Base-by-base conservation (phyloP, 192 early-diverging fungal species). In the Rhizophagus clarus region DNA sequence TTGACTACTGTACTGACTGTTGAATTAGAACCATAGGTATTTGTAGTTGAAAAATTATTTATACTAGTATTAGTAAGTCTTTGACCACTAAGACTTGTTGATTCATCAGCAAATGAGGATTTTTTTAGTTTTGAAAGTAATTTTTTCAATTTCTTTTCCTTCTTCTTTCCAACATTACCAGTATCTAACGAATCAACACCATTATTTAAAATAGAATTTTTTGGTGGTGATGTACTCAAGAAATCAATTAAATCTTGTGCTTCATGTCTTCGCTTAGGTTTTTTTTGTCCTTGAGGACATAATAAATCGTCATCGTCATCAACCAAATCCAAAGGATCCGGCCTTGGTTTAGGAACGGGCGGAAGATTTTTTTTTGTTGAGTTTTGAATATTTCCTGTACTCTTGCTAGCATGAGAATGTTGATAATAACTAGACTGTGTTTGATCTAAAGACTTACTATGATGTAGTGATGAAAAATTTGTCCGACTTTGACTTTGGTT, bases 161-260 rank as follows among this genome's bases (percentile, higher is more conserved):
- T 67, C 11, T 62, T 62, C 15, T 62, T 76, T 29, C 64, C 64
- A 14, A 8, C 34, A 71, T 45, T 71, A 29, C 20, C 34, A 40
- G 32, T 1, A 37, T 4, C 15, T 61, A 22, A 11, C 2, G 73
- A 20, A 37, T 29, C 31, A n/a, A 20, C 3, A 3, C 31, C 22
- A 2, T 37, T 42, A 22, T 14, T 61, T 40, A 62, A 40, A 34
- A 20, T 29, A 20, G 34, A 24, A n/a, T 67, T 64, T 67, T 51
- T 51, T 22, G 77, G 77, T 32, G 77, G 77, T 32, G 67, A 32
- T 14, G 77, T 70, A 32, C 12, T 61, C 22, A 79, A 61, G 22
- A 79, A 79, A 70, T 79, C 77, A 37, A 79, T 70, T 70, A 79
- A 60, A 71, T 68, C 77, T 61, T 79, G 77, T 12, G 40, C 63